These are phyloP conservation scores for Coniferiporia weirii DNA, from an alignment of 1,284 basidiomycete species.

Conservation along the genomic window DNA sequence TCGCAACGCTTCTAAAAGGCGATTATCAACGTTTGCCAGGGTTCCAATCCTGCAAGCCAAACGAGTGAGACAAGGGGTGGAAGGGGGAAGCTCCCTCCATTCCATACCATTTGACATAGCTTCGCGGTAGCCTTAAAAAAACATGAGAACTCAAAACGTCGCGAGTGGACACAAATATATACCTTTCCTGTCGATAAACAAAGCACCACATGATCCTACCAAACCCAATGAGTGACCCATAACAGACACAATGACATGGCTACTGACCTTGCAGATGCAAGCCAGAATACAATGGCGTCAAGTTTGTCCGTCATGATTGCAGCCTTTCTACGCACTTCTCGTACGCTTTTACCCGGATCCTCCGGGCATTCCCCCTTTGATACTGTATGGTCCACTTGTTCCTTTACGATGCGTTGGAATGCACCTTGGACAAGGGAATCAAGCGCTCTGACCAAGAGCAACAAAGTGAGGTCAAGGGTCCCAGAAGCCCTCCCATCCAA, in stretches of 20 bases:
- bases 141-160: not conserved
- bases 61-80: constrained; percentile 3
- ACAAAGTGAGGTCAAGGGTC: constrained; percentile 62
- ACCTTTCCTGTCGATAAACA: constrained; percentile 70
- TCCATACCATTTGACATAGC: constrained; percentile 63
- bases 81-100: not conserved
- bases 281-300: constrained; percentile 70
- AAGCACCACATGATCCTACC: constrained; percentile 81
- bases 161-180: constrained; percentile 5
- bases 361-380: constrained; percentile 19
- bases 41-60: constrained; percentile 48
- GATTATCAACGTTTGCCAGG: constrained; percentile 59
- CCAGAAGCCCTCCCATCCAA: constrained; percentile 34
- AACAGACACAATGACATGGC: not conserved
- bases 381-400: constrained; percentile 20
- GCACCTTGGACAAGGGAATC: constrained; percentile 52
- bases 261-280: constrained; percentile 62
- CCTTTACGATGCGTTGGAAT: constrained; percentile 29
- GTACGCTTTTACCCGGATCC: not conserved
- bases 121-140: constrained; percentile 51
- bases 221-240: constrained; percentile 1
- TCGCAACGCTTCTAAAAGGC: constrained; percentile 50
- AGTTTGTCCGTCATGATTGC: constrained; percentile 40
- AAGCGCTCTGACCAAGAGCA: constrained; percentile 64
- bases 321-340: constrained; percentile 16